These are phyloP conservation scores for Nowakowskiella sp. DNA, from an alignment of 192 early-diverging fungal genomes.

Conservation along the genomic window DNA sequence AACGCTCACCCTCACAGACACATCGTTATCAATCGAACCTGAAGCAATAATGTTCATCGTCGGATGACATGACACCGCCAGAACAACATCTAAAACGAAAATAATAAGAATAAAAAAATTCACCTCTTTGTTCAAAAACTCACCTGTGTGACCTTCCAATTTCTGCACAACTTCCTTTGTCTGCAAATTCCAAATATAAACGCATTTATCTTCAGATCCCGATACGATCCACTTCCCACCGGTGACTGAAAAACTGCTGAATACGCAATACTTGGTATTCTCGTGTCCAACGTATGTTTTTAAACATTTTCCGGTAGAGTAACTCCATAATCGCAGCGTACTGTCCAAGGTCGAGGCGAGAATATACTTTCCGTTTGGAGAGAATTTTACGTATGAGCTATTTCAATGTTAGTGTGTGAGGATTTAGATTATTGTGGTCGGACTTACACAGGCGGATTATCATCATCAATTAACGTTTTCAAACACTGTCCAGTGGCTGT, in stretches of 20 bases:
- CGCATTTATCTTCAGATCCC: constrained; percentile 85
- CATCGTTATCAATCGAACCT: constrained; percentile 84
- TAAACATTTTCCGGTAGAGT: constrained; percentile 89
- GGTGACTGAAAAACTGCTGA: constrained; percentile 89
- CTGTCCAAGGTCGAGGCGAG: constrained; percentile 89
- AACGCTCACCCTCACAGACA: constrained; percentile 26
- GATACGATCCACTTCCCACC: constrained; percentile 93
- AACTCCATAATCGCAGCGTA: constrained; percentile 91
- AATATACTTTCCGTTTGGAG: constrained; percentile 98
- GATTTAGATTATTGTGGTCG: constrained; percentile 5
- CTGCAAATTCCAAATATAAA: constrained; percentile 98
- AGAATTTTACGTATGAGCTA: constrained; percentile 93
- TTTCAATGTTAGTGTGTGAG: neutral
- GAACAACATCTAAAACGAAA: constrained; percentile 64
- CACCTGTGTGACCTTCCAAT: constrained; percentile 86
- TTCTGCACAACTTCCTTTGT: constrained; percentile 90
- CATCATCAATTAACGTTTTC: constrained; percentile 93
- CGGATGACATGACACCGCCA: constrained; percentile 91
- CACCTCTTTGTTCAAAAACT: constrained; percentile 7
- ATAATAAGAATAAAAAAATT: neutral
- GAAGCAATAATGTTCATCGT: constrained; percentile 92
- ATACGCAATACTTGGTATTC: constrained; percentile 88
- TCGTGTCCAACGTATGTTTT: constrained; percentile 88
- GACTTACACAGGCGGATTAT: constrained; percentile 84
- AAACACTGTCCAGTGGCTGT: constrained; percentile 94